Base-by-base conservation (phyloP, 805 yeast genomes). In the Yamadazyma paraphyllophila region DNA sequence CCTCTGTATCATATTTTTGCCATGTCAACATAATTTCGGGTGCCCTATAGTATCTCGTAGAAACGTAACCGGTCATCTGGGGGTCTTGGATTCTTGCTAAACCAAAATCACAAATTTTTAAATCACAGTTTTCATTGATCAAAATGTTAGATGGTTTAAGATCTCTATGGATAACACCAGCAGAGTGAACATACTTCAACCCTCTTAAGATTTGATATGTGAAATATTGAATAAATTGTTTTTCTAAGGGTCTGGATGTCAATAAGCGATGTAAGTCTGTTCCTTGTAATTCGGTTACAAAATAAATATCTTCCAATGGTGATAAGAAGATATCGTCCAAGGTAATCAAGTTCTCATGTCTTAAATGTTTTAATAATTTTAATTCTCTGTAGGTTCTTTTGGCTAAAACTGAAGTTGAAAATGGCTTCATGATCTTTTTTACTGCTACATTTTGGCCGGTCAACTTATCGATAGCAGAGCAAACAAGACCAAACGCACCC, bases 401-500 rank as follows among this genome's bases (percentile, higher is more conserved):
- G 38, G 98, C 97, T 56, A 94, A 75, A 26, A 94, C 96, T 6
- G 97, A 84, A 1, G 98, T 92, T 51, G 89, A 81, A 63, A 94
- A 94, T 0, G 99, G 99, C 64, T 90, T 92, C 96, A 92, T 88
- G 57, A 94, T 92, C 72, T 94, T 94, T 66, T 94, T 94, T 50
- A 94, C 94, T 39, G 99, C 99, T 31, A 94, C 99, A 55, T 85
- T 88, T 65, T 91, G 96, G 44, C 81, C 83, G 0, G 97, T 90
- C 49, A 91, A 77, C 55, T 84, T 88, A 67, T 94, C 99, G 46
- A 84, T 81, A 1, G 99, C 99, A 7, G 97, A 89, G 54, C 99
- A 94, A 33, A 94, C 99, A 14, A 94, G 77, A 4, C 99, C 99
- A 63, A 94, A 94, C 7, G 99, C 99, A 20, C 99, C 99, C 99